Conservation (phyloP, 345 rosid species). For the Acer campestre region DNA sequence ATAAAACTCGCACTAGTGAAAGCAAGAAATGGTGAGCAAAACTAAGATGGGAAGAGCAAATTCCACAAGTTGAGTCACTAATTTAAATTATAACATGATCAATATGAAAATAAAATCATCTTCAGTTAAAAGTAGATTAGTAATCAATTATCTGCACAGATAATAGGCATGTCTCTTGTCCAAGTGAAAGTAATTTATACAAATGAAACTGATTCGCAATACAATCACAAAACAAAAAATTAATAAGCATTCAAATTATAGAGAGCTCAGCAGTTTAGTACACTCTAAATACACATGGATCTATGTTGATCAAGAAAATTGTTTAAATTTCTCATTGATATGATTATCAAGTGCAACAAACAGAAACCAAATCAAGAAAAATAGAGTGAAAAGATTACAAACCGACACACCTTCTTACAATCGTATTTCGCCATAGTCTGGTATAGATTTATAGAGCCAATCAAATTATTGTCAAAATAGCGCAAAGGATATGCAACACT, state of each 20-base stretch:
- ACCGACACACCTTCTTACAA: slow-evolving; percentile 57
- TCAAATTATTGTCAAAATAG: slow-evolving; percentile 76
- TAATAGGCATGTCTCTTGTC: background rate
- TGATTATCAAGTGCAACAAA: background rate
- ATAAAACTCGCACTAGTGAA: background rate
- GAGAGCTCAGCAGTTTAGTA: background rate
- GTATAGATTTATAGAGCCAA: slow-evolving; percentile 75
- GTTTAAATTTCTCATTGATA: background rate
- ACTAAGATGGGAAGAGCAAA: background rate
- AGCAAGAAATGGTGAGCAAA: background rate
- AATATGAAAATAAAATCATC: background rate
- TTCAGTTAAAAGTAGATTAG: background rate
- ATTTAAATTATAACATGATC: no score
- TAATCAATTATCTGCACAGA: background rate
- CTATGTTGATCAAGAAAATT: background rate
- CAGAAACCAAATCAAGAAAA: slow-evolving; percentile 4
- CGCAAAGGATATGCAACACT: slow-evolving; percentile 79
- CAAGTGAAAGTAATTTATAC: background rate
- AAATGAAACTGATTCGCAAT: background rate
- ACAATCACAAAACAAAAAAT: background rate
- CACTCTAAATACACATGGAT: background rate
- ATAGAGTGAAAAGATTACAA: background rate
- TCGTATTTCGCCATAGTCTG: slow-evolving; percentile 72
- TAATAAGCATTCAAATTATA: background rate
- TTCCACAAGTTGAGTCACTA: background rate